Conservation (phyloP, 495 filamentous ascomycete species). For the Cetradonia linearis region DNA sequence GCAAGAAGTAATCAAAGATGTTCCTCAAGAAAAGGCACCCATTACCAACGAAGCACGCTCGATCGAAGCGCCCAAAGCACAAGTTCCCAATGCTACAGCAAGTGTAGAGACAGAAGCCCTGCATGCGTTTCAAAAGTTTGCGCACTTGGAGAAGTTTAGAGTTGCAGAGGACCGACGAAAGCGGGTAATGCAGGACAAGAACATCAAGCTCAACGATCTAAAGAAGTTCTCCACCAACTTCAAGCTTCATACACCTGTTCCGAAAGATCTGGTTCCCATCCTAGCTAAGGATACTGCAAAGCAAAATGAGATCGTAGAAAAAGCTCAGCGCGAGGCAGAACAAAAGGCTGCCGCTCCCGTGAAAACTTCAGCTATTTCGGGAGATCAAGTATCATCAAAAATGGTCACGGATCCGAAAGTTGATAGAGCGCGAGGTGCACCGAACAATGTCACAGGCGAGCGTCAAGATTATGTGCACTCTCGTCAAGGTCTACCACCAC, state of each 20-base stretch:
- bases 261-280: constrained; percentile 83
- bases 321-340: constrained; percentile 58
- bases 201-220: constrained; percentile 81
- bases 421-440: constrained; percentile 28
- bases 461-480: constrained; percentile 36
- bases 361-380: constrained; percentile 24
- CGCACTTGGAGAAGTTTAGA: constrained; percentile 62
- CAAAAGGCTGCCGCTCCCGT: constrained; percentile 40
- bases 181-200: constrained; percentile 60
- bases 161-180: constrained; percentile 62
- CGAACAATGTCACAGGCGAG: constrained; percentile 31
- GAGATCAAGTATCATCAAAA: constrained; percentile 34
- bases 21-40: constrained; percentile 8
- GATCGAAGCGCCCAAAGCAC: constrained; percentile 19
- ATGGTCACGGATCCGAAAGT: constrained; percentile 28
- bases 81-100: constrained; percentile 51
- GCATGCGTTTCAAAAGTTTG: constrained; percentile 73
- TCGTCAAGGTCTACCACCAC: constrained; percentile 40
- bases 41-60: constrained; percentile 15
- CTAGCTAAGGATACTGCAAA: constrained; percentile 90
- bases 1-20: constrained; percentile 21
- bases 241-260: constrained; percentile 84
- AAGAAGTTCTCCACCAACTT: constrained; percentile 92
- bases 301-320: constrained; percentile 84
- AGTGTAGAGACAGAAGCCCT: constrained; percentile 72